Percentiles rank a stretch among this genome's conserved stretches.
Evolutionary conservation across 2,329 filamentous ascomycete species (phyloP).

Genomic region (Phaeomoniella chlamydospora): DNA sequence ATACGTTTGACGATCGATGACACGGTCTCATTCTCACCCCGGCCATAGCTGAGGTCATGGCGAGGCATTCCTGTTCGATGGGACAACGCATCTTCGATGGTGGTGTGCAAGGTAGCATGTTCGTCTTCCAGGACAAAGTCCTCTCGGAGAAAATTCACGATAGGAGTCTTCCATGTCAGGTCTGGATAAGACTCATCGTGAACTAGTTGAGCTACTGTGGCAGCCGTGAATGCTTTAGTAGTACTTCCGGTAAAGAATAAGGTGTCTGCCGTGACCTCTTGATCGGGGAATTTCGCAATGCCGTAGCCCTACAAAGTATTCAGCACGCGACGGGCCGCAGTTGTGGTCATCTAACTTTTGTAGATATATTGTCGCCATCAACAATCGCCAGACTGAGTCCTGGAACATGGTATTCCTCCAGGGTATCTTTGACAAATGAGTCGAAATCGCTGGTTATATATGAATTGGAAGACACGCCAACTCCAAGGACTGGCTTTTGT

Average conservation of each 20-base stretch:
- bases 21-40: background rate
- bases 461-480: too few species aligned
- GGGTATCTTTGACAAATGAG: background rate
- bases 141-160: conserved; percentile 18
- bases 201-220: conserved; percentile 29
- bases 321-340: conserved; percentile 1
- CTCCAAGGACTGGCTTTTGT: too few species aligned
- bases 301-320: conserved; percentile 23
- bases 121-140: conserved; percentile 15
- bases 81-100: conserved; percentile 16
- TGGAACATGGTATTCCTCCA: conserved; percentile 16
- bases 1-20: background rate
- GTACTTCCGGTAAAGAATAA: conserved; percentile 42
- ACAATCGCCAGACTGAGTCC: conserved; percentile 16
- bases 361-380: conserved; percentile 12
- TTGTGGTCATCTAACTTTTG: conserved; percentile 7
- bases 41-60: conserved; percentile 9
- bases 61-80: conserved; percentile 16
- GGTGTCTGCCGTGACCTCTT: conserved; percentile 29
- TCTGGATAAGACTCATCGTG: conserved; percentile 12
- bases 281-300: conserved; percentile 20
- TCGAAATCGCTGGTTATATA: too few species aligned
- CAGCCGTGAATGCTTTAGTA: conserved; percentile 41
- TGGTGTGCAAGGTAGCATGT: conserved; percentile 13
- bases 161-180: conserved; percentile 20